These are phyloP conservation scores for Syzygium jambos DNA, from an alignment of 345 rosid species.

Conservation along the genomic window DNA sequence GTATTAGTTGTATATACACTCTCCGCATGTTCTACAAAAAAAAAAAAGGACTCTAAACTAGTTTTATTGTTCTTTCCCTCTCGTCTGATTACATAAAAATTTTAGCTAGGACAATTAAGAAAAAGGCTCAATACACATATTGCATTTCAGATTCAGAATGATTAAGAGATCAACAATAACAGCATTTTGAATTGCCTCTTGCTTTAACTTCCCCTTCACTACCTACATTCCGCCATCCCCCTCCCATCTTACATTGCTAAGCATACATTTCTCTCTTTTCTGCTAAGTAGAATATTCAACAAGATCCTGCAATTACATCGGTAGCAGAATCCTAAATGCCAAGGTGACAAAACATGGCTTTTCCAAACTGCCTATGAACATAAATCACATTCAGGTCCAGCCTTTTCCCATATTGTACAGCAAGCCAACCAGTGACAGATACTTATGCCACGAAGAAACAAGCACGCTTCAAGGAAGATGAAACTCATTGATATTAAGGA, in stretches of 20 bases:
- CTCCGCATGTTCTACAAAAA: not conserved
- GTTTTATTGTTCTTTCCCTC: not conserved
- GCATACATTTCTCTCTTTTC: not conserved
- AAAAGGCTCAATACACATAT: not conserved
- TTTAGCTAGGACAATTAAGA: not conserved
- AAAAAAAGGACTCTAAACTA: not conserved
- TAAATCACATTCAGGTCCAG: constrained; percentile 30
- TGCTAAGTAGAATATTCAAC: not conserved
- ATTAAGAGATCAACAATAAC: not conserved
- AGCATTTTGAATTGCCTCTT: not conserved
- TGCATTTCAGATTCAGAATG: not conserved
- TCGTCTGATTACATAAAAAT: no score
- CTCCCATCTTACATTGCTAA: not conserved
- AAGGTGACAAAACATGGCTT: not conserved
- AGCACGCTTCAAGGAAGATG: constrained; percentile 24
- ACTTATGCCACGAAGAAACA: constrained; percentile 50
- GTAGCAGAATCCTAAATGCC: not conserved
- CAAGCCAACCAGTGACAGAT: constrained; percentile 50
- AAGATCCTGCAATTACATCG: not conserved
- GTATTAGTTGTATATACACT: not conserved
- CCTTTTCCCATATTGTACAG: constrained; percentile 37
- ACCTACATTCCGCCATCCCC: not conserved
- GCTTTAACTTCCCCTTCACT: not conserved
- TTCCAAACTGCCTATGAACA: not conserved
- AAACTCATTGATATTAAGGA: constrained; percentile 21